These are phyloP conservation scores for Eucalyptus tenuipes DNA, from an alignment of 345 rosid species.

Conservation along the genomic window DNA sequence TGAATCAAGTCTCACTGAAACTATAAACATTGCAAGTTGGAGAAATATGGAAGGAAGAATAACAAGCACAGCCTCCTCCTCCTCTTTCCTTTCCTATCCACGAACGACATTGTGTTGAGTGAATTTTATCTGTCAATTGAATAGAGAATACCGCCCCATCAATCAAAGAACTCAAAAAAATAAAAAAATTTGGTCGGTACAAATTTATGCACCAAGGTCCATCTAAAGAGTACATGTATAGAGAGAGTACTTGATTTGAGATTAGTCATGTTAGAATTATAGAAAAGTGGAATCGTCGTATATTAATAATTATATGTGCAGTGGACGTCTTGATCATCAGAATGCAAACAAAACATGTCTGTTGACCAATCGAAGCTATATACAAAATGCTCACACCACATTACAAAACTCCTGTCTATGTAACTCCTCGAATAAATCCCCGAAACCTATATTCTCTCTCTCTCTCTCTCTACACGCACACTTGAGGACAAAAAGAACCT, in stretches of 20 bases:
- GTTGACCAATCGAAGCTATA: background rate
- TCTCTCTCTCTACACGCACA: background rate
- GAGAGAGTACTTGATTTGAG: background rate
- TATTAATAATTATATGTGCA: background rate
- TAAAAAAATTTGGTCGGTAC: background rate
- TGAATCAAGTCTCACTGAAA: background rate
- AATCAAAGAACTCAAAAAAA: too few species aligned
- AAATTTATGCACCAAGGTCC: background rate
- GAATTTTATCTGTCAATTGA: background rate
- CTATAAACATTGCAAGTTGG: background rate
- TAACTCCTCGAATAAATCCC: background rate
- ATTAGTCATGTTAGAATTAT: background rate
- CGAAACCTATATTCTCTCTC: background rate
- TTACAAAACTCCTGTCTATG: background rate
- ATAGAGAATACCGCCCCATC: background rate
- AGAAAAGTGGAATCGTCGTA: background rate
- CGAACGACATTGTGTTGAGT: background rate
- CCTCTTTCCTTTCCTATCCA: background rate
- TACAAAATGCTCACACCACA: background rate
- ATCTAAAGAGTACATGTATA: background rate
- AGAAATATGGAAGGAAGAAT: background rate
- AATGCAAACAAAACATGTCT: background rate
- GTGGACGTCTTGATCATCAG: background rate
- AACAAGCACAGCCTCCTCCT: background rate
- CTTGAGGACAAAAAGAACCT: background rate